Evolutionary conservation across 371 early-diverging fungal genomes (phyloP).

Genomic region (Paraphysoderma sedebokerense): DNA sequence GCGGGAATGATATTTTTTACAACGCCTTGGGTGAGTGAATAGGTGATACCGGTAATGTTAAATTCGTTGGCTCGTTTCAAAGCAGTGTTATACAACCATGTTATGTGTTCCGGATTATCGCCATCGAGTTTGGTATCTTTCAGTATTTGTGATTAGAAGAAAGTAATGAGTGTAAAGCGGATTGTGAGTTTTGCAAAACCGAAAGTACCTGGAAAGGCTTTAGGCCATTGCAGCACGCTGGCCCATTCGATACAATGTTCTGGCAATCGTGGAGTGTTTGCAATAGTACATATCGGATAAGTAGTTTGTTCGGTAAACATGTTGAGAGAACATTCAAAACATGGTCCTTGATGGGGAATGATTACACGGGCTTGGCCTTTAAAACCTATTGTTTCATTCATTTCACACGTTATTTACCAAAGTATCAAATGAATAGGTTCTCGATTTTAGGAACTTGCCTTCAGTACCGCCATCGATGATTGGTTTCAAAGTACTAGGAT

Average conservation of each 20-base stretch:
- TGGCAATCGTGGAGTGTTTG: constrained; percentile 70
- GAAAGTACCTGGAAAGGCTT: constrained; percentile 38
- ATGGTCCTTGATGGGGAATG: constrained; percentile 56
- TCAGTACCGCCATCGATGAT: constrained; percentile 95
- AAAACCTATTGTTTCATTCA: constrained; percentile 28
- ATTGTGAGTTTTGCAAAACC: not conserved
- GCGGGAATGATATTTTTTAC: constrained; percentile 70
- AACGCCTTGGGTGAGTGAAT: constrained; percentile 85
- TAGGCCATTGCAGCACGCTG: constrained; percentile 79
- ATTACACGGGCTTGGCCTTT: constrained; percentile 89
- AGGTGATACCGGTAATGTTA: constrained; percentile 76
- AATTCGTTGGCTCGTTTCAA: constrained; percentile 50
- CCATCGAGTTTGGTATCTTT: constrained; percentile 64
- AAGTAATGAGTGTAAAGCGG: not conserved
- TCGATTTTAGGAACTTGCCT: constrained; percentile 18
- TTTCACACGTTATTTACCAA: not conserved
- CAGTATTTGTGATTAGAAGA: not conserved
- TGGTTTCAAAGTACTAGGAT: constrained; percentile 52
- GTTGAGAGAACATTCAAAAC: constrained; percentile 70
- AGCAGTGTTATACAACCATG: constrained; percentile 70
- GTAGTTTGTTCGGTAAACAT: constrained; percentile 43
- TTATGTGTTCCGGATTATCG: constrained; percentile 78
- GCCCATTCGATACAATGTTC: constrained; percentile 84
- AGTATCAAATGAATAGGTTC: not conserved
- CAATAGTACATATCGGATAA: constrained; percentile 51